These are phyloP conservation scores for Talaromyces sp. DNA, from an alignment of 2,329 filamentous ascomycete genomes.

Conservation along the genomic window DNA sequence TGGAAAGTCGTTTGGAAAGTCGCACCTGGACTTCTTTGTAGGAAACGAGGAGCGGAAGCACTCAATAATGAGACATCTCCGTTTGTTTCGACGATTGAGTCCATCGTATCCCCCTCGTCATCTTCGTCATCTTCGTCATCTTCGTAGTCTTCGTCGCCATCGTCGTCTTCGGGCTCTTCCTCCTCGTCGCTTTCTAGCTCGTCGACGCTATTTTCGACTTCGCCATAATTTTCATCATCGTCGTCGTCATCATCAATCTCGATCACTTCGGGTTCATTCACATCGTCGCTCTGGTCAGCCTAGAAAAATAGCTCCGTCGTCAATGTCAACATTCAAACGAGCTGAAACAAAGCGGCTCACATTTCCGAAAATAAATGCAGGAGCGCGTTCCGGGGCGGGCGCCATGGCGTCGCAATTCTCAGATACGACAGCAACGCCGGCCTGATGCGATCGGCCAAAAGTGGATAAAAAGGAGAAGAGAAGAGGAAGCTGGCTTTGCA, in stretches of 20 bases:
- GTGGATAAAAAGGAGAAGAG: neutral
- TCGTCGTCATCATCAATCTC: conserved; percentile 35
- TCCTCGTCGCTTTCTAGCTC: conserved; percentile 23
- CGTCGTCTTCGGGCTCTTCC: conserved; percentile 19
- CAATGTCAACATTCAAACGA: conserved; percentile 10
- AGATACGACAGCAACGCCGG: neutral
- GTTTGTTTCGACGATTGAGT: conserved; percentile 22
- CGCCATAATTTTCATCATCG: conserved; percentile 21
- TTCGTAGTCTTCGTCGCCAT: conserved; percentile 21
- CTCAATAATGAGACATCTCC: conserved; percentile 18
- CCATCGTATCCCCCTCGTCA: conserved; percentile 20
- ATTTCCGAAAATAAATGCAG: conserved; percentile 20
- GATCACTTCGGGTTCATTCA: conserved; percentile 31
- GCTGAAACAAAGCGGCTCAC: conserved; percentile 17
- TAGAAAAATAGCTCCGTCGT: conserved; percentile 9
- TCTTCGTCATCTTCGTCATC: conserved; percentile 20
- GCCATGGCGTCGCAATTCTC: conserved; percentile 26
- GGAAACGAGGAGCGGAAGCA: conserved; percentile 4
- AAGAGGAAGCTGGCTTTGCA: neutral
- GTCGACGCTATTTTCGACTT: conserved; percentile 21
- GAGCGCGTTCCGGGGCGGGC: conserved; percentile 27
- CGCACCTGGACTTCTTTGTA: conserved; percentile 9
- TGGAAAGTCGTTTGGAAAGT: neutral
- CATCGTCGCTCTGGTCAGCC: conserved; percentile 15
- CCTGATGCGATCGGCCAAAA: neutral